Evolutionary conservation across 441 rosid species (phyloP).

Genomic region (Corymbia citriodora): DNA sequence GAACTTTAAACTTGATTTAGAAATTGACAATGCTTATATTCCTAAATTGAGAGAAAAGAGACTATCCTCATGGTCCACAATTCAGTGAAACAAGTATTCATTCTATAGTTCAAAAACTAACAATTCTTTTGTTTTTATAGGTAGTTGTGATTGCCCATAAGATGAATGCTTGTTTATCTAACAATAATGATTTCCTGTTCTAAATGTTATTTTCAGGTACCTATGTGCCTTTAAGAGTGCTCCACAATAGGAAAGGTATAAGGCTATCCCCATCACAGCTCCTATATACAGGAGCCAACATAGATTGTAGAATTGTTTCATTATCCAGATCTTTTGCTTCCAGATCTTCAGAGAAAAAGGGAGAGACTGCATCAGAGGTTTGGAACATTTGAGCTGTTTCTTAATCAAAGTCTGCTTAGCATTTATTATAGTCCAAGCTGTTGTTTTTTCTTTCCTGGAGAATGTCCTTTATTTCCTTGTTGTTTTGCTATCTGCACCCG

Average conservation of each 20-base stretch:
- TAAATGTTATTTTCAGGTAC: not conserved
- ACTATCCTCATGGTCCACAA: not conserved
- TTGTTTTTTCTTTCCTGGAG: not conserved
- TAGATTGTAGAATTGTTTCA: conserved; percentile 11
- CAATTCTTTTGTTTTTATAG: not conserved
- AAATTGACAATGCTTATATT: not conserved
- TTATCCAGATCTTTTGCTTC: conserved; percentile 64
- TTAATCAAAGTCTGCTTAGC: not conserved
- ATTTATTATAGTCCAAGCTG: not conserved
- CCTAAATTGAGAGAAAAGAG: not conserved
- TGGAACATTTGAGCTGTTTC: not conserved
- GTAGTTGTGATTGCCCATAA: not conserved
- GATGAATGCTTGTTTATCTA: not conserved
- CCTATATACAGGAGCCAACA: conserved; percentile 15
- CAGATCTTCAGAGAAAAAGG: conserved; percentile 41
- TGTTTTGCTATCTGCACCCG: not conserved
- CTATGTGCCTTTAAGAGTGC: not conserved
- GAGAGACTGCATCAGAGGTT: conserved; percentile 52
- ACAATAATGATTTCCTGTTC: not conserved
- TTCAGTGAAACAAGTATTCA: not conserved
- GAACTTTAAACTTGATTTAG: not conserved
- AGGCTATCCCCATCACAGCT: conserved; percentile 7
- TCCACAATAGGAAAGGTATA: not conserved
- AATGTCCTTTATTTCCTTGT: not conserved
- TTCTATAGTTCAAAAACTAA: not conserved